Conservation (phyloP, 164 flowering plant genomes). For the Umbilicus rupestris region DNA sequence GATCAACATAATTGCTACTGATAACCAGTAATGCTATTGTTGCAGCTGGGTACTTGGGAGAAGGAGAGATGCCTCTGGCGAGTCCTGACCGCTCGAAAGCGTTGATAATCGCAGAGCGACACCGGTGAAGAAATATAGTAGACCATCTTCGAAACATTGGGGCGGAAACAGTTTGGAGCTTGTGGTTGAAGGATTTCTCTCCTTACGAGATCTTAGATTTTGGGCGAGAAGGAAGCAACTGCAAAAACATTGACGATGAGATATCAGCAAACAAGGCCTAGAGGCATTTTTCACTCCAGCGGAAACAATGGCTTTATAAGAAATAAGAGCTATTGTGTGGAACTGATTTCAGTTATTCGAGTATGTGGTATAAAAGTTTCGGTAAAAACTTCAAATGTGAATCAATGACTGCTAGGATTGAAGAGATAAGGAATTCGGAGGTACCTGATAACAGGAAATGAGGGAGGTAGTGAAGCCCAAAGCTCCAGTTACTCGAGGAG, state of each 20-base stretch:
- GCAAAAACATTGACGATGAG: constrained; percentile 15
- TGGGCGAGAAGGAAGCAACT: constrained; percentile 67
- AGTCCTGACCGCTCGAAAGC: too few species aligned
- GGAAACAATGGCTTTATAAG: too few species aligned
- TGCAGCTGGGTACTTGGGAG: too few species aligned
- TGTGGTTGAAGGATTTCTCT: background rate
- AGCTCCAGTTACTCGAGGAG: constrained; percentile 92
- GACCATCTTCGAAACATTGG: background rate
- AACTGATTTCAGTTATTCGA: too few species aligned
- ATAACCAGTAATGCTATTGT: too few species aligned
- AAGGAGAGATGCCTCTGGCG: too few species aligned
- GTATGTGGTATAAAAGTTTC: background rate
- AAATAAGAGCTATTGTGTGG: background rate
- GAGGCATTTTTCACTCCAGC: too few species aligned
- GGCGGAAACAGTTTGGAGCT: background rate
- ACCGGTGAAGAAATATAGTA: background rate
- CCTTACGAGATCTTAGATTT: constrained; percentile 52
- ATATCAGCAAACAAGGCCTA: background rate
- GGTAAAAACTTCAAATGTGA: background rate
- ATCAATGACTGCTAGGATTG: too few species aligned
- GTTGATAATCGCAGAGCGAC: background rate
- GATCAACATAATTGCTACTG: too few species aligned
- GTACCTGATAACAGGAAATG: constrained; percentile 97
- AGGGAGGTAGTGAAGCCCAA: constrained; percentile 81
- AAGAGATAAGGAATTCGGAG: background rate